Evolutionary conservation across 148 eudicot species (phyloP).

Genomic region (Camellia granthamiana): DNA sequence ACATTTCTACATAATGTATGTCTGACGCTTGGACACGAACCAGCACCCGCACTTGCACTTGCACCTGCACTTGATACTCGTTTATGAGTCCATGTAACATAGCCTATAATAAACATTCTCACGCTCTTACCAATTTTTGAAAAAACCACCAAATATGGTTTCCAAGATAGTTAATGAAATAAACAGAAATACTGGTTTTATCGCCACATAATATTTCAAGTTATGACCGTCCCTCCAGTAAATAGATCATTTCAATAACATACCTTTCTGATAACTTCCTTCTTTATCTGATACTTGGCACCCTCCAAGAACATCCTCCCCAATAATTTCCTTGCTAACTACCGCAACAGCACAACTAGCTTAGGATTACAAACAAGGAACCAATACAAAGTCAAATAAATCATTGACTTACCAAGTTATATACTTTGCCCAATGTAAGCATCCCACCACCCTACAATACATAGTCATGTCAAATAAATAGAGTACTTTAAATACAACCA

Average conservation of each 20-base stretch:
- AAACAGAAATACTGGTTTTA: background rate
- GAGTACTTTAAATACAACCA: background rate
- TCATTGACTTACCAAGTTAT: conserved; percentile 35
- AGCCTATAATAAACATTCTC: background rate
- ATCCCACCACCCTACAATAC: conserved; percentile 51
- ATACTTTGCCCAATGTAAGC: conserved; percentile 46
- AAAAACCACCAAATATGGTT: background rate
- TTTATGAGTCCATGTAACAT: too few relatives aligned
- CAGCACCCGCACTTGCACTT: too few relatives aligned
- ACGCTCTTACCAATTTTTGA: background rate
- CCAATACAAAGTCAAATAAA: conserved; percentile 7
- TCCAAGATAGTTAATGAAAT: background rate
- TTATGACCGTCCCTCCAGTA: background rate
- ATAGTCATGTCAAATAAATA: background rate
- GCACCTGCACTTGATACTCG: too few relatives aligned
- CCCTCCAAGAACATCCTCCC: conserved; percentile 62
- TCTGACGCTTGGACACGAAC: too few relatives aligned
- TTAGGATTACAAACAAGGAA: conserved; percentile 9
- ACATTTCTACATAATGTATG: too few relatives aligned
- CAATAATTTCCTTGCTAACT: conserved; percentile 53
- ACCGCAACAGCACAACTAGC: conserved; percentile 14
- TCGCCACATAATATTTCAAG: background rate
- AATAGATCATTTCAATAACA: background rate
- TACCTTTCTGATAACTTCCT: conserved; percentile 64
- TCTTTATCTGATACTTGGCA: conserved; percentile 67